phyloP scores from a whole-genome alignment of 2,329 filamentous ascomycete genomes.

The Triangularia verruculosa region DNA sequence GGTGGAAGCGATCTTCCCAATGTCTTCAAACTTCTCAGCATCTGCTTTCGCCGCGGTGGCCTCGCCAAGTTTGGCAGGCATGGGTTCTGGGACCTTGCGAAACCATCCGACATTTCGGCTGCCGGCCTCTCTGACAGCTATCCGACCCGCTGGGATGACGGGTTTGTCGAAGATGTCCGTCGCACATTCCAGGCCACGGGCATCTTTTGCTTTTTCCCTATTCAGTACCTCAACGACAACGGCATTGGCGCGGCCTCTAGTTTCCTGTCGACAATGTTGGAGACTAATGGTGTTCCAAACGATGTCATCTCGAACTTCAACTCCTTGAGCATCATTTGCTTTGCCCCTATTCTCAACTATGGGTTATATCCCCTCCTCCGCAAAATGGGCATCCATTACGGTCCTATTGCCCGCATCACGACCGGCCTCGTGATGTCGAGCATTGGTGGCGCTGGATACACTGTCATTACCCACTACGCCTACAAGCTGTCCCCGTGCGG shows the following conservation, averaged over 20 bases:
- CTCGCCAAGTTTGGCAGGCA: constrained; percentile 38
- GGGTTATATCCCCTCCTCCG: constrained; percentile 46
- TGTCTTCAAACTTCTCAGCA: constrained; percentile 40
- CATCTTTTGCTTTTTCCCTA: constrained; percentile 55
- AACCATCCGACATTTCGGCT: constrained; percentile 52
- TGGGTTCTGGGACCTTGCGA: constrained; percentile 58
- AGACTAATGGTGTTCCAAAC: constrained; percentile 49
- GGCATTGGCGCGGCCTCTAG: constrained; percentile 50
- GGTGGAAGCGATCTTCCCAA: constrained; percentile 45
- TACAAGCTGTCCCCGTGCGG: constrained; percentile 43
- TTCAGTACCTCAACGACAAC: constrained; percentile 45
- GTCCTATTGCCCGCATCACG: constrained; percentile 48
- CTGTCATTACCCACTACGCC: constrained; percentile 41
- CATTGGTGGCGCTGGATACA: constrained; percentile 44
- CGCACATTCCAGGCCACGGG: constrained; percentile 60
- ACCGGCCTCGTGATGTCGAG: constrained; percentile 50
- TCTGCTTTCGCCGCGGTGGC: constrained; percentile 41
- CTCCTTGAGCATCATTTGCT: constrained; percentile 46
- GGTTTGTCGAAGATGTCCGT: constrained; percentile 63
- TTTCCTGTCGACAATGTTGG: constrained; percentile 47
- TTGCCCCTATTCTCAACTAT: constrained; percentile 46
- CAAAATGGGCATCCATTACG: constrained; percentile 42
- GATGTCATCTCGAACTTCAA: constrained; percentile 51
- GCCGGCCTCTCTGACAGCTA: constrained; percentile 35
- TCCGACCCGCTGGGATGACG: constrained; percentile 56